Percentiles rank a stretch among this genome's conserved stretches.
phyloP scores from a whole-genome alignment of 2,329 filamentous ascomycete genomes.

The Penicillium sp. region DNA sequence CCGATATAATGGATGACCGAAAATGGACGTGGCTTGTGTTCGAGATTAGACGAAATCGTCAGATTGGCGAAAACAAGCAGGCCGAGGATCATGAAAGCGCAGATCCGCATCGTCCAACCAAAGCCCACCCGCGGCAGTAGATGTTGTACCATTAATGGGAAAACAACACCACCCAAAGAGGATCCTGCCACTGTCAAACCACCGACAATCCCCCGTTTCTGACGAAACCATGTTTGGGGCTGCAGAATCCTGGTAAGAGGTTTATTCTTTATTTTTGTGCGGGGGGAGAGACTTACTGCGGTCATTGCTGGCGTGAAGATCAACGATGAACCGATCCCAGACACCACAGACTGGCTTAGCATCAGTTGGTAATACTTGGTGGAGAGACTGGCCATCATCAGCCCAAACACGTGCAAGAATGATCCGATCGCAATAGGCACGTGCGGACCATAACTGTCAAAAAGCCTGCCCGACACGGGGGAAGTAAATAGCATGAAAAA shows the following conservation, averaged over 20 bases:
- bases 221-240: slow-evolving; percentile 47
- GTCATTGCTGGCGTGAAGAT: slow-evolving; percentile 41
- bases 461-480: slow-evolving; percentile 46
- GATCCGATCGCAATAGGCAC: slow-evolving; percentile 47
- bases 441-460: slow-evolving; percentile 57
- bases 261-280: no score
- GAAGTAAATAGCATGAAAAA: slow-evolving; percentile 13
- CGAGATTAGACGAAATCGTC: slow-evolving; percentile 46
- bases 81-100: slow-evolving; percentile 55
- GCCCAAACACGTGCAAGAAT: slow-evolving; percentile 50
- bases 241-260: no score
- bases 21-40: slow-evolving; percentile 5
- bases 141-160: slow-evolving; percentile 54
- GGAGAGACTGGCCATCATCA: slow-evolving; percentile 54
- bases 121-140: slow-evolving; percentile 50
- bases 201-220: slow-evolving; percentile 47
- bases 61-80: slow-evolving; percentile 49
- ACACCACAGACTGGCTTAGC: slow-evolving; percentile 49
- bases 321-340: slow-evolving; percentile 45
- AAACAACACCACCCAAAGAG: slow-evolving; percentile 52
- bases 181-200: slow-evolving; percentile 51
- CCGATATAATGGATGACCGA: not conserved
- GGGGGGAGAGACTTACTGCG: no score
- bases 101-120: slow-evolving; percentile 51
- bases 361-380: slow-evolving; percentile 52